These are phyloP conservation scores for Rhodotorula kratochvilovae DNA, from an alignment of 768 basidiomycete species.

Conservation along the genomic window DNA sequence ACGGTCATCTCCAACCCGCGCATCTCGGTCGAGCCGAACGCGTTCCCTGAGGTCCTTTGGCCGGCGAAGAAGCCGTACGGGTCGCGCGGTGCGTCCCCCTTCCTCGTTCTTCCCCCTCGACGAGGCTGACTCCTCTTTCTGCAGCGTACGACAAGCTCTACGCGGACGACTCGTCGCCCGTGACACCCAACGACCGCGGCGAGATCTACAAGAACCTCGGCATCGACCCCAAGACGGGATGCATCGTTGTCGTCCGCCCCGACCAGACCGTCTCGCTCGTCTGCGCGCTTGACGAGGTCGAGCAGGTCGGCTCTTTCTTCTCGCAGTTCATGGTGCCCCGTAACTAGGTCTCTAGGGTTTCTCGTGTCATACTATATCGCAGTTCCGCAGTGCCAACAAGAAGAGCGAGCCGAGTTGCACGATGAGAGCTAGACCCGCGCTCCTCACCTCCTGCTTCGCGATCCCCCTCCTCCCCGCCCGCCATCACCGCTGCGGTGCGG, in stretches of 20 bases:
- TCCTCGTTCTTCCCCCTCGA: background rate
- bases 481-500: background rate
- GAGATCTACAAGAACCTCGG: conserved; percentile 22
- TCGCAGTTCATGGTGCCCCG: background rate
- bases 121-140: too few relatives aligned
- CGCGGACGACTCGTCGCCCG: conserved; percentile 14
- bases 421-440: background rate
- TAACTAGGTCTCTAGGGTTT: background rate
- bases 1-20: conserved; percentile 42
- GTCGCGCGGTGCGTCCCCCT: conserved; percentile 5
- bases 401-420: background rate
- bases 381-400: background rate
- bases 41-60: conserved; percentile 18
- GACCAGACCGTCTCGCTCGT: conserved; percentile 30
- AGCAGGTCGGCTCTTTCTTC: background rate
- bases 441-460: background rate
- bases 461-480: background rate
- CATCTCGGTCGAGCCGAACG: conserved; percentile 10
- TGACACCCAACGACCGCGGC: conserved; percentile 2
- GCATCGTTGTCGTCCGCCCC: conserved; percentile 23
- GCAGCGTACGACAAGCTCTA: conserved; percentile 26
- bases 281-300: conserved; percentile 12
- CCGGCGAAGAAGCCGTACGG: conserved; percentile 24
- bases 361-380: background rate
- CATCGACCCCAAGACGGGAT: conserved; percentile 20